Conservation (phyloP, 257 asterid species). For the Salvia miltiorrhiza region DNA sequence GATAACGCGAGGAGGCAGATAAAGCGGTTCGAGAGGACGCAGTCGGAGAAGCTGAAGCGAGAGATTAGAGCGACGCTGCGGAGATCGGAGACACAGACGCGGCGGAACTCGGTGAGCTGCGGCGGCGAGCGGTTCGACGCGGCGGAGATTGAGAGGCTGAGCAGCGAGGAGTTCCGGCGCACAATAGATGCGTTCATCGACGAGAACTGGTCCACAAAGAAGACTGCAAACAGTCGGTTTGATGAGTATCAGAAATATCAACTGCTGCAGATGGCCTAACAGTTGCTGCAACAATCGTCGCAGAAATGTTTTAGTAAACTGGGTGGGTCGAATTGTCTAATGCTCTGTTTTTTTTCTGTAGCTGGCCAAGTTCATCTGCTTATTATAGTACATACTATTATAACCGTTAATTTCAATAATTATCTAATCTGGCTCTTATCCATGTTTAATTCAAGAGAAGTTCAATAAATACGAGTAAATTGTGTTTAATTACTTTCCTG, state of each 20-base stretch:
- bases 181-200: slow-evolving; percentile 64
- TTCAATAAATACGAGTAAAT: not conserved
- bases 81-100: slow-evolving; percentile 55
- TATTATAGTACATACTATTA: not conserved
- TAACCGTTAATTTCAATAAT: not conserved
- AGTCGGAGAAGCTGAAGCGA: slow-evolving; percentile 64
- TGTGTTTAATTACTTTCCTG: not conserved
- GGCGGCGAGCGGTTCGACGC: slow-evolving; percentile 18
- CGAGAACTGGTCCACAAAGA: slow-evolving; percentile 42
- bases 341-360: slow-evolving; percentile 26
- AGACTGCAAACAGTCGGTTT: slow-evolving; percentile 9
- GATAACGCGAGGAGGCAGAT: slow-evolving; percentile 55
- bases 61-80: slow-evolving; percentile 45
- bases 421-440: not conserved
- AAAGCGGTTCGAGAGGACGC: slow-evolving; percentile 63
- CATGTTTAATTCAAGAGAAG: too few species aligned
- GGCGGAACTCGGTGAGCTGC: slow-evolving; percentile 12
- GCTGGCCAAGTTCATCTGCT: slow-evolving; percentile 7
- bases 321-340: slow-evolving; percentile 25
- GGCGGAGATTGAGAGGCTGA: slow-evolving; percentile 51
- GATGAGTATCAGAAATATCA: slow-evolving; percentile 17
- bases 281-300: not conserved
- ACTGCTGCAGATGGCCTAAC: slow-evolving; percentile 8
- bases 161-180: slow-evolving; percentile 72
- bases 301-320: too few species aligned